A percentile compares a stretch with the other conserved stretches of the same genome.
Conservation (phyloP, 805 yeast species). For the Groenewaldozyma salmanticensis region DNA sequence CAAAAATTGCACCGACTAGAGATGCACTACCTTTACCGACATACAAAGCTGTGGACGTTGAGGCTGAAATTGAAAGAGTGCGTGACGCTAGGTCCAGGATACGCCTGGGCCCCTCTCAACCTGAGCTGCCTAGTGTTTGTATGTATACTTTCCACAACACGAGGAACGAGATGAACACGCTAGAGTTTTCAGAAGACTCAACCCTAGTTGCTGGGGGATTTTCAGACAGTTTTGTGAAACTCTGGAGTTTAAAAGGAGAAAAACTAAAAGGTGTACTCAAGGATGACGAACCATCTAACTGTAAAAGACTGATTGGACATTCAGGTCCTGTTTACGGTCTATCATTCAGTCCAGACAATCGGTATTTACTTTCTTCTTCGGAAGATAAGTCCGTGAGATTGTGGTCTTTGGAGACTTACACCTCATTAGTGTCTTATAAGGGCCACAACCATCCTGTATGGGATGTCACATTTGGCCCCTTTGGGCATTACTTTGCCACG, state of each 20-base stretch:
- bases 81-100: slow-evolving; percentile 76
- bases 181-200: slow-evolving; percentile 81
- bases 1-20: slow-evolving; percentile 56
- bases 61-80: slow-evolving; percentile 65
- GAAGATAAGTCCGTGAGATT: slow-evolving; percentile 88
- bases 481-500: slow-evolving; percentile 97
- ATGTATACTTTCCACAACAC: slow-evolving; percentile 98
- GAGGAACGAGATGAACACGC: slow-evolving; percentile 73
- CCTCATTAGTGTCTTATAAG: slow-evolving; percentile 84
- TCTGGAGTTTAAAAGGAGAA: slow-evolving; percentile 91
- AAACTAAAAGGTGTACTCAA: slow-evolving; percentile 42
- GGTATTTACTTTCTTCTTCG: slow-evolving; percentile 68
- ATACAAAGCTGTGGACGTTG: slow-evolving; percentile 69
- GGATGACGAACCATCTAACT: slow-evolving; percentile 21
- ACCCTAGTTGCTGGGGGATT: slow-evolving; percentile 89
- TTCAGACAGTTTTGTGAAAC: slow-evolving; percentile 79
- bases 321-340: slow-evolving; percentile 89
- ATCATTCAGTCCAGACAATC: slow-evolving; percentile 83
- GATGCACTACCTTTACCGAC: slow-evolving; percentile 81
- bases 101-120: slow-evolving; percentile 54
- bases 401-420: slow-evolving; percentile 89
- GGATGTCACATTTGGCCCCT: slow-evolving; percentile 92
- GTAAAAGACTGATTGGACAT: slow-evolving; percentile 70
- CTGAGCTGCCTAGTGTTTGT: slow-evolving; percentile 87
- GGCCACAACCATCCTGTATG: slow-evolving; percentile 96